Conservation (phyloP, 495 filamentous ascomycete genomes). For the Daldinia loculata region DNA sequence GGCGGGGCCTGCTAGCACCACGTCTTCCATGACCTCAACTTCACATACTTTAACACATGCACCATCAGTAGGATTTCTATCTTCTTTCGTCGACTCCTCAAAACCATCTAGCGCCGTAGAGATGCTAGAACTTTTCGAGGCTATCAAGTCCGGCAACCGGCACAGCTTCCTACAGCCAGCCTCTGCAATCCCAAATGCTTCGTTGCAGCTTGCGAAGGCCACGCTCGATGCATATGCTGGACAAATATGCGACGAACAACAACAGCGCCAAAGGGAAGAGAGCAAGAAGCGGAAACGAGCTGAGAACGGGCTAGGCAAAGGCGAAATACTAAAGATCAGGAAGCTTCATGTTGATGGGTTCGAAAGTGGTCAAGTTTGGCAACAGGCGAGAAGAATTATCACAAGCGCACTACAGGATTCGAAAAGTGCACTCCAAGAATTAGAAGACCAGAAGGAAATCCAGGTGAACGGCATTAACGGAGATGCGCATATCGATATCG, state of each 20-base stretch:
- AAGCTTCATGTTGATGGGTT: slow-evolving; percentile 89
- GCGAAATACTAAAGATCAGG: slow-evolving; percentile 69
- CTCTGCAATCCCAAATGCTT: slow-evolving; percentile 66
- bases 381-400: slow-evolving; percentile 86
- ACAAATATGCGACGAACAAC: slow-evolving; percentile 71
- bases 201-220: slow-evolving; percentile 74
- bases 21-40: slow-evolving; percentile 64
- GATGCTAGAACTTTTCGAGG: slow-evolving; percentile 58
- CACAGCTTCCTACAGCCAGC: slow-evolving; percentile 77
- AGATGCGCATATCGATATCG: slow-evolving; percentile 40
- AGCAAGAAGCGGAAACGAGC: slow-evolving; percentile 74
- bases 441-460: slow-evolving; percentile 52
- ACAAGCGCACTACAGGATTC: slow-evolving; percentile 55
- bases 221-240: slow-evolving; percentile 79
- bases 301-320: slow-evolving; percentile 43
- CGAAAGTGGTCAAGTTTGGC: slow-evolving; percentile 88
- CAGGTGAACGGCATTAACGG: slow-evolving; percentile 32
- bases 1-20: slow-evolving; percentile 57
- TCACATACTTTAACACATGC: slow-evolving; percentile 61
- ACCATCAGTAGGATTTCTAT: slow-evolving; percentile 48
- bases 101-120: slow-evolving; percentile 47
- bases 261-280: slow-evolving; percentile 61
- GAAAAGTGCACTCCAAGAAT: slow-evolving; percentile 58
- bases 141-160: slow-evolving; percentile 55
- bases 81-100: slow-evolving; percentile 41